phyloP scores from a whole-genome alignment of 2,329 filamentous ascomycete genomes.

The Herpotrichia juniperi region DNA sequence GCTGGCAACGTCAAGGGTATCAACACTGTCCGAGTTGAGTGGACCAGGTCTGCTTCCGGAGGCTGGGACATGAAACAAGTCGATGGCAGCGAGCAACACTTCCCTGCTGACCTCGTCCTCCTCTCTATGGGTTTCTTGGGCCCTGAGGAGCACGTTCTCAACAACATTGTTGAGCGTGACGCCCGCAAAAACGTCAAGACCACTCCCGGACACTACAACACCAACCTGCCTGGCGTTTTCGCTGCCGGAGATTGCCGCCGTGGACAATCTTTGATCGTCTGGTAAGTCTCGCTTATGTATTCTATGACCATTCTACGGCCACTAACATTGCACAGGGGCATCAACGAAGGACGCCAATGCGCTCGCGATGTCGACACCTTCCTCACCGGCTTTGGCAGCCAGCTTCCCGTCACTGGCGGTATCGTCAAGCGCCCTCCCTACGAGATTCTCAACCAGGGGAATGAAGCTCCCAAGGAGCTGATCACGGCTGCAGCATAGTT shows the following conservation, averaged over 20 bases:
- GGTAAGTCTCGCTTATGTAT: constrained; percentile 63
- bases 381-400: constrained; percentile 76
- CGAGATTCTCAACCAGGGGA: constrained; percentile 63
- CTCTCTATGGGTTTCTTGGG: constrained; percentile 98
- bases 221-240: constrained; percentile 87
- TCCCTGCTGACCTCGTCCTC: constrained; percentile 92
- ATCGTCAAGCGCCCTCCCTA: constrained; percentile 85
- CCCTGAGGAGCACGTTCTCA: constrained; percentile 85
- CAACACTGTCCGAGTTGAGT: constrained; percentile 93
- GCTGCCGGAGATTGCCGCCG: constrained; percentile 94
- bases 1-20: constrained; percentile 90
- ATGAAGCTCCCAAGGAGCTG: constrained; percentile 45
- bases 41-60: constrained; percentile 86
- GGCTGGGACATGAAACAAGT: constrained; percentile 99
- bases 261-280: constrained; percentile 94
- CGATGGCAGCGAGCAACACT: constrained; percentile 91
- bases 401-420: constrained; percentile 87
- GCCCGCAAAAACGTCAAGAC: constrained; percentile 97
- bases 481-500: constrained; percentile 45
- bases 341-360: constrained; percentile 94
- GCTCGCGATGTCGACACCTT: constrained; percentile 91
- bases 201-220: constrained; percentile 81
- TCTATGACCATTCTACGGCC: constrained; percentile 41
- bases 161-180: constrained; percentile 89
- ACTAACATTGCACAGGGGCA: constrained; percentile 66